A percentile compares a stretch with the other conserved stretches of the same genome.
These are phyloP conservation scores for Suhomyces taliae DNA, from an alignment of 1,139 yeast genomes.

Conservation along the genomic window DNA sequence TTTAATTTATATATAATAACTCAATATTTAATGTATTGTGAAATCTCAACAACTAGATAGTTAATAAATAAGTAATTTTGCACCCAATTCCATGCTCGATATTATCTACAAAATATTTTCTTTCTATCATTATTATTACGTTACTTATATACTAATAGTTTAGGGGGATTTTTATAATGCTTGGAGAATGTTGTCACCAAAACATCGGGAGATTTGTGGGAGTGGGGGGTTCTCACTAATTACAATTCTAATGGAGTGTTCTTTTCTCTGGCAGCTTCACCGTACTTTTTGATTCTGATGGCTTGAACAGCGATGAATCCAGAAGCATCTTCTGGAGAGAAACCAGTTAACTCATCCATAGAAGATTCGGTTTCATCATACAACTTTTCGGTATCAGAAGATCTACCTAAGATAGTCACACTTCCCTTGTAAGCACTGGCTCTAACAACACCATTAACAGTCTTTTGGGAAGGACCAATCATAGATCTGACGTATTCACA, in stretches of 20 bases:
- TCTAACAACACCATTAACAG: slow-evolving; percentile 96
- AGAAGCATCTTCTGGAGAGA: slow-evolving; percentile 93
- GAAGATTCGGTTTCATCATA: slow-evolving; percentile 98
- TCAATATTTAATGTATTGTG: too few species aligned
- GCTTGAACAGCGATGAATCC: slow-evolving; percentile 98
- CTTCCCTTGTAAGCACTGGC: slow-evolving; percentile 92
- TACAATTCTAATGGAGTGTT: slow-evolving; percentile 44
- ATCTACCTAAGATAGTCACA: slow-evolving; percentile 84
- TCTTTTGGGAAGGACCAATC: slow-evolving; percentile 91
- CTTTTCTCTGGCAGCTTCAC: slow-evolving; percentile 87
- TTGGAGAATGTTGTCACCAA: too few species aligned
- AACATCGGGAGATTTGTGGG: not conserved
- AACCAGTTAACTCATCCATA: slow-evolving; percentile 98
- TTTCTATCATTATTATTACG: slow-evolving; percentile 1
- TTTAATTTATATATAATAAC: not conserved
- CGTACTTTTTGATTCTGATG: slow-evolving; percentile 96
- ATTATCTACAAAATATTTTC: not conserved
- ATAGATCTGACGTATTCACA: slow-evolving; percentile 92
- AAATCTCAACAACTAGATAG: too few species aligned
- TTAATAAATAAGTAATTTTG: too few species aligned
- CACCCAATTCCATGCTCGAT: too few species aligned
- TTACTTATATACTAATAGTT: not conserved
- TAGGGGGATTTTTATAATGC: too few species aligned
- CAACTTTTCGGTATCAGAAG: slow-evolving; percentile 89
- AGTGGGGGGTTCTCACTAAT: not conserved